A percentile compares a stretch with the other conserved stretches of the same genome.
Conservation (phyloP, 2,329 filamentous ascomycete genomes). For the Clarireedia sp. region DNA sequence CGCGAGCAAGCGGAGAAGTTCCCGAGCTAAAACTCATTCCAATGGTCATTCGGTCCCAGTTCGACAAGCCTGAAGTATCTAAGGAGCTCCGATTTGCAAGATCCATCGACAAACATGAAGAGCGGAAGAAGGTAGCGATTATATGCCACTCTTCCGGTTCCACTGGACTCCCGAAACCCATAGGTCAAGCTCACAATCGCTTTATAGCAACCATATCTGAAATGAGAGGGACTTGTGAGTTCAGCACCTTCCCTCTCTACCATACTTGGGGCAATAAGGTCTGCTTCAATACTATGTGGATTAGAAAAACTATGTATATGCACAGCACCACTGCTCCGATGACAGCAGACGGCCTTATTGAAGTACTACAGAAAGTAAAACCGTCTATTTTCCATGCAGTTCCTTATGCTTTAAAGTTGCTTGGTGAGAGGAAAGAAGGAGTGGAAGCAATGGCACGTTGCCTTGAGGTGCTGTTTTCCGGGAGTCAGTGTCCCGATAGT, state of each 20-base stretch:
- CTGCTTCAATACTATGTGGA: slow-evolving; percentile 44
- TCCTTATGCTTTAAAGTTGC: slow-evolving; percentile 54
- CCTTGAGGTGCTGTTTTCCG: slow-evolving; percentile 47
- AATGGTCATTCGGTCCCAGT: slow-evolving; percentile 4
- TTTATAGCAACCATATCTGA: slow-evolving; percentile 35
- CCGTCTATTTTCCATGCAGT: slow-evolving; percentile 31
- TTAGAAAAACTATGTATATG: slow-evolving; percentile 41
- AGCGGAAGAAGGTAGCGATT: slow-evolving; percentile 1
- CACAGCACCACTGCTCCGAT: slow-evolving; percentile 47
- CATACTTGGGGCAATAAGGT: slow-evolving; percentile 51
- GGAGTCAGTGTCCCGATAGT: slow-evolving; percentile 50
- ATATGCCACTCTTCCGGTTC: slow-evolving; percentile 36
- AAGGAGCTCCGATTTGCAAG: neutral
- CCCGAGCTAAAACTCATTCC: neutral
- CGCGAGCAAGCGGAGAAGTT: neutral
- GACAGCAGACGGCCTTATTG: slow-evolving; percentile 38
- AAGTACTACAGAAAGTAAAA: slow-evolving; percentile 34
- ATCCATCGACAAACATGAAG: neutral
- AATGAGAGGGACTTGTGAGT: slow-evolving; percentile 33
- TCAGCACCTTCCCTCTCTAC: slow-evolving; percentile 49
- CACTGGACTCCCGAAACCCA: slow-evolving; percentile 53
- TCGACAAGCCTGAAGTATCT: neutral
- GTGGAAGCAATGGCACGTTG: slow-evolving; percentile 38
- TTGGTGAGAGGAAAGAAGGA: slow-evolving; percentile 49
- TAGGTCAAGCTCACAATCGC: slow-evolving; percentile 46